These are phyloP conservation scores for Talaromyces proteolyticus DNA, from an alignment of 495 filamentous ascomycete species.

Conservation along the genomic window DNA sequence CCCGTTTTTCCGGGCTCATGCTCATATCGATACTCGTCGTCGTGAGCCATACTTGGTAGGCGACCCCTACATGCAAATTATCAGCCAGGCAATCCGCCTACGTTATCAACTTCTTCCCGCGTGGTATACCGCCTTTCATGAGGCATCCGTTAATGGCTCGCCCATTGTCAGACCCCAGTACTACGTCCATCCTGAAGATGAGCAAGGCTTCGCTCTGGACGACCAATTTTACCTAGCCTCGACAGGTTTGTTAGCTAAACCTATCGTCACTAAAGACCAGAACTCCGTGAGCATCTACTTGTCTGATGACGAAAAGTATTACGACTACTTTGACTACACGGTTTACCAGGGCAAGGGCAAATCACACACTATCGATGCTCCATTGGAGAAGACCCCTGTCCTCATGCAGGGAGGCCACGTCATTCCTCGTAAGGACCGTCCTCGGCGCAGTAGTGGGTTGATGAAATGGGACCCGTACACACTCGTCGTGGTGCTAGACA, in stretches of 20 bases:
- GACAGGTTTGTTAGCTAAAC: conserved; percentile 84
- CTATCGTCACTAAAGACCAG: conserved; percentile 70
- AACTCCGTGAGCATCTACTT: conserved; percentile 76
- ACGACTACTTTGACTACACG: conserved; percentile 86
- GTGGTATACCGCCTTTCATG: conserved; percentile 97
- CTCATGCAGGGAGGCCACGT: conserved; percentile 91
- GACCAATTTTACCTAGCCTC: conserved; percentile 88
- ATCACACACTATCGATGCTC: conserved; percentile 61
- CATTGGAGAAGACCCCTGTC: conserved; percentile 78
- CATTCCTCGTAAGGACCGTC: conserved; percentile 81
- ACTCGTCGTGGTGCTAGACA: conserved; percentile 70
- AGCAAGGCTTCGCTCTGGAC: conserved; percentile 78
- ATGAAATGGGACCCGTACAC: conserved; percentile 97
- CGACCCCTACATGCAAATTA: conserved; percentile 79
- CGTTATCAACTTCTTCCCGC: conserved; percentile 85
- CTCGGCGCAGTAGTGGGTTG: conserved; percentile 74
- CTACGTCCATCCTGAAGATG: conserved; percentile 84
- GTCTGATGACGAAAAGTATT: conserved; percentile 81
- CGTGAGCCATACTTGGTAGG: conserved; percentile 88
- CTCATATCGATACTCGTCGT: conserved; percentile 91
- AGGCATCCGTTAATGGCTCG: conserved; percentile 72
- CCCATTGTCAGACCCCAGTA: conserved; percentile 90
- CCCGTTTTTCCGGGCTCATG: conserved; percentile 97
- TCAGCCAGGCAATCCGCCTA: conserved; percentile 79
- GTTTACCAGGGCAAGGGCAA: conserved; percentile 64